Base-by-base conservation (phyloP, 2,329 filamentous ascomycete genomes). In the Botrytis cinerea region DNA sequence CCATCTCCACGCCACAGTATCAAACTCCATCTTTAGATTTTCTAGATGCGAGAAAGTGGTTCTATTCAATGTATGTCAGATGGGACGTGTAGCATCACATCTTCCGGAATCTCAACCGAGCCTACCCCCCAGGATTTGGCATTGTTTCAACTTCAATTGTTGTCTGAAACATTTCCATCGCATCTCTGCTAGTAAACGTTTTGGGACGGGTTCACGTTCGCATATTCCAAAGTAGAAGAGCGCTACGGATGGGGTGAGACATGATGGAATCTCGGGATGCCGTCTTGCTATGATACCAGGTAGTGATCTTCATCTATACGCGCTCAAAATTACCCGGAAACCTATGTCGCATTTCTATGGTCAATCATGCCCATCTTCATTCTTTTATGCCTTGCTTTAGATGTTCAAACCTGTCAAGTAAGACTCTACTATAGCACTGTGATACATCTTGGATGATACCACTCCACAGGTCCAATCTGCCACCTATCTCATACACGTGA, bases 131-230 rank as follows among this genome's bases (percentile, higher is more conserved):
- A 14, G 9, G 14, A 32, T 68, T 22, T 57, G n/a, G 16, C 14
- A 25, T 66, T n/a, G 63, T 66, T 48, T 43, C 66, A 68, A 57
- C 35, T 28, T 54, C 35, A 22, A 57, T 43, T 68, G 46, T 68
- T 68, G 66, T 68, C 66, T 57, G 66, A 68, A 68, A 68, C 66
- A 28, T 22, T 40, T 57, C 20, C 66, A 40, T 57, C 18, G 25
- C 66, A 40, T 57, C 18, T 32, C 48, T 68, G 35, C 32, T 40
- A 40, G 25, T 32, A 43, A 51, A 32, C 35, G 48, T 54, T 18
- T 51, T 43, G 64, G 35, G 25, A 68, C 35, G 22, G 9, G 22
- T 28, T 40, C 25, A 54, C 46, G 25, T 40, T 67, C 64, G 22
- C 46, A 67, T 43, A 40, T 28, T 12, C 25, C 25, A 32, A 68